A percentile compares a stretch with the other conserved stretches of the same genome.
Evolutionary conservation across 768 basidiomycete genomes (phyloP).

Genomic region (Termitomyces sp.): DNA sequence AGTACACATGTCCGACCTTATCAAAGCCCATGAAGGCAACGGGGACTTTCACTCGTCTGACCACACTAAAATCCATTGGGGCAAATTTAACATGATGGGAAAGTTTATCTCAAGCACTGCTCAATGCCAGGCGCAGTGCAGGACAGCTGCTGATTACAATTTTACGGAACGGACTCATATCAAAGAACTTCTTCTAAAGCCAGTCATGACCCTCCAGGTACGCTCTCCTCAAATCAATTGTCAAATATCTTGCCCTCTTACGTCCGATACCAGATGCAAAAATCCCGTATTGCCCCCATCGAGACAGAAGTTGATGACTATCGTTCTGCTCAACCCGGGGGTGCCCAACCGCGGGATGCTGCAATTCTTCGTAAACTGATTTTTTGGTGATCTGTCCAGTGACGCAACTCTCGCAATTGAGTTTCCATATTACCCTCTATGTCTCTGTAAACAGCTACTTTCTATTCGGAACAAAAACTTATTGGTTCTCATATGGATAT

Average conservation of each 20-base stretch:
- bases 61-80: constrained; percentile 84
- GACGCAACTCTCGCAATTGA: not conserved
- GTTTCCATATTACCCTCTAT: not conserved
- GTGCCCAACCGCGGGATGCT: constrained; percentile 35
- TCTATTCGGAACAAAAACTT: not conserved
- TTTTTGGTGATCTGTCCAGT: constrained; percentile 30
- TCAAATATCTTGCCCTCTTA: constrained; percentile 3
- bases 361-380: constrained; percentile 51
- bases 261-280: constrained; percentile 53
- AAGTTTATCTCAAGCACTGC: constrained; percentile 76
- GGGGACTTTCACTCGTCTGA: constrained; percentile 65
- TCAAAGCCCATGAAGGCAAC: constrained; percentile 85
- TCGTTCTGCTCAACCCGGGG: constrained; percentile 21
- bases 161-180: constrained; percentile 58
- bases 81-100: constrained; percentile 92
- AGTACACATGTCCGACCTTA: constrained; percentile 87
- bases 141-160: constrained; percentile 53
- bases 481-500: not conserved
- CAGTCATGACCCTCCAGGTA: constrained; percentile 73
- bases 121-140: constrained; percentile 76
- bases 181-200: constrained; percentile 50
- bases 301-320: constrained; percentile 44
- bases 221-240: constrained; percentile 13
- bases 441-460: not conserved
- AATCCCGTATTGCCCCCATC: constrained; percentile 55